Percentiles rank a stretch among this genome's conserved stretches.
Conservation (phyloP, 768 basidiomycete species). For the Leccinellum luteum region DNA sequence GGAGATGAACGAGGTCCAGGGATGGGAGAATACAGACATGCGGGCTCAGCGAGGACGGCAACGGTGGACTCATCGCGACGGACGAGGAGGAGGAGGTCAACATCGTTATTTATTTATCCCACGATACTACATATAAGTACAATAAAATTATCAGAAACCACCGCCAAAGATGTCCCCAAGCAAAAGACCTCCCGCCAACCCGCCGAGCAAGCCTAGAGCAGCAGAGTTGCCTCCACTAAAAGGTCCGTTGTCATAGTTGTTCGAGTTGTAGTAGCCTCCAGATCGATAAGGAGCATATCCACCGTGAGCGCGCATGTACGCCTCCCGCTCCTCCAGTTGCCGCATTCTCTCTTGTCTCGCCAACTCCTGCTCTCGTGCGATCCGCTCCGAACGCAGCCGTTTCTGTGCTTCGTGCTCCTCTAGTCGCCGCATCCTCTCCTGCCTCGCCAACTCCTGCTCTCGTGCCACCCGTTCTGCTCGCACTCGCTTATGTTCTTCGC, state of each 20-base stretch:
- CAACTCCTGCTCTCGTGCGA: slow-evolving; percentile 21
- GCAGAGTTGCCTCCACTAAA: slow-evolving; percentile 8
- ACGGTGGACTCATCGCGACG: slow-evolving; percentile 44
- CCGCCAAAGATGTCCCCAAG: slow-evolving; percentile 45
- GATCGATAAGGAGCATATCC: slow-evolving; percentile 31
- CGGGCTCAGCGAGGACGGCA: slow-evolving; percentile 78
- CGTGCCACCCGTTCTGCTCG: slow-evolving; percentile 30
- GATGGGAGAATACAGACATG: slow-evolving; percentile 76
- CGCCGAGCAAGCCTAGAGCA: slow-evolving; percentile 34
- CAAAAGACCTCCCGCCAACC: slow-evolving; percentile 49
- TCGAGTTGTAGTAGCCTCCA: slow-evolving; percentile 10
- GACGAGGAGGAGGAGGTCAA: neutral
- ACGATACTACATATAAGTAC: slow-evolving; percentile 1
- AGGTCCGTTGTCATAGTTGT: neutral
- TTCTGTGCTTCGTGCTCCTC: slow-evolving; percentile 33
- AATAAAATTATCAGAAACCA: slow-evolving; percentile 31
- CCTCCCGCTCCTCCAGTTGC: slow-evolving; percentile 30
- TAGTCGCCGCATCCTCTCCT: slow-evolving; percentile 17
- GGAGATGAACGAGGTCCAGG: slow-evolving; percentile 61
- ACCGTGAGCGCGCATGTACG: slow-evolving; percentile 33
- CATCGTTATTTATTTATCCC: slow-evolving; percentile 1
- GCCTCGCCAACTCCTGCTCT: slow-evolving; percentile 17
- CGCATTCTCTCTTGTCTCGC: slow-evolving; percentile 19
- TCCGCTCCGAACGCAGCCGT: slow-evolving; percentile 32
- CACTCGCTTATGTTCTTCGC: slow-evolving; percentile 42